Percentiles rank a stretch among this genome's conserved stretches.
phyloP scores from a whole-genome alignment of 1,139 yeast genomes.

The Diutina mesorugosa region DNA sequence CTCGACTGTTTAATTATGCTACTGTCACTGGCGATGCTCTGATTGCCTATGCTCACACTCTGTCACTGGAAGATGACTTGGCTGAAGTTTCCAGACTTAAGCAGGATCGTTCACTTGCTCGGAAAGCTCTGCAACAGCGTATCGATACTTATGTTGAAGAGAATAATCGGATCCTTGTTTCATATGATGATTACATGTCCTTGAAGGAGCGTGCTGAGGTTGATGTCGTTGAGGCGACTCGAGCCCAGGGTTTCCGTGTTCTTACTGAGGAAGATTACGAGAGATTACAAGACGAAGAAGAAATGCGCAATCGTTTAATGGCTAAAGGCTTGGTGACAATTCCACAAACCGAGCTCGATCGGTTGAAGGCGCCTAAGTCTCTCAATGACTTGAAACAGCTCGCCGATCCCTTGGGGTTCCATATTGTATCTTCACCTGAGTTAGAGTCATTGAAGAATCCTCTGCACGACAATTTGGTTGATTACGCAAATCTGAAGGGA shows the following conservation, averaged over 20 bases:
- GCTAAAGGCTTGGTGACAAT: slow-evolving; percentile 23
- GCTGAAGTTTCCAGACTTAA: background rate
- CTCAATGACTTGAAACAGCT: background rate
- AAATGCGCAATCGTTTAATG: slow-evolving; percentile 19
- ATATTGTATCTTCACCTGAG: slow-evolving; percentile 4
- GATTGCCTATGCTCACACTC: background rate
- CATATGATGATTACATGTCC: background rate
- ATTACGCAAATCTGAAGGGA: background rate
- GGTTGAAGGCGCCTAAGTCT: slow-evolving; percentile 6
- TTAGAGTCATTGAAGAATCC: background rate
- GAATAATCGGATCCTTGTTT: background rate
- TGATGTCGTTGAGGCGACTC: background rate
- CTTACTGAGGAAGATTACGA: slow-evolving; percentile 16
- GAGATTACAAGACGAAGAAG: slow-evolving; percentile 18
- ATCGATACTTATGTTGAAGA: background rate
- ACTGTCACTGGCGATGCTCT: background rate
- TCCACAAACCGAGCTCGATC: slow-evolving; percentile 13
- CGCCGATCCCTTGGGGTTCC: background rate
- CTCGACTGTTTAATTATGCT: background rate
- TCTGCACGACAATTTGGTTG: background rate
- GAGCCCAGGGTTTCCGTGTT: slow-evolving; percentile 17
- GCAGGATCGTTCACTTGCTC: background rate
- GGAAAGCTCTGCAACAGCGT: background rate
- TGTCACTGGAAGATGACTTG: background rate
- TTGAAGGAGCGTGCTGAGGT: background rate